Evolutionary conservation across 257 asterid species (phyloP), one percentile per base, ranked within the genome.

Genomic region (Fraxinus quadrangulata): DNA sequence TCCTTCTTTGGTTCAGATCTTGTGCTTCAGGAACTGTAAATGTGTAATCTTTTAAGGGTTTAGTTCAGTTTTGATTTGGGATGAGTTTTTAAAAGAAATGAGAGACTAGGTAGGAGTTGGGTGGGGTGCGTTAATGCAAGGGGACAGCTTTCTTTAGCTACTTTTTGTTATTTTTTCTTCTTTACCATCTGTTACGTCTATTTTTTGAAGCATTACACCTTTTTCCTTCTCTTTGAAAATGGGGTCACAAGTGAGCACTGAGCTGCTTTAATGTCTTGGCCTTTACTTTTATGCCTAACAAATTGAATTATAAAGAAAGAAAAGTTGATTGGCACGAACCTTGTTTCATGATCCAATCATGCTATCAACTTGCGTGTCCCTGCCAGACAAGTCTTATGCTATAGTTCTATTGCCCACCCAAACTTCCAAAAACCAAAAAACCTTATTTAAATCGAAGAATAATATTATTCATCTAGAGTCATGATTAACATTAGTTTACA

Each of bases 341-440:
- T 78, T 87, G 95, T 89, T 88, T 88, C 91, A 87, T 89, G 85
- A 88, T 87, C 90, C 87, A 82, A 89, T 89, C 96, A 89, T 92
- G 78, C 81, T 74, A 76, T 77, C 85, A 72, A 81, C 87, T 86
- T 81, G 93, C 83, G 91, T 81, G 84, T 86, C 86, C 85, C 69
- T 78, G 89, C 88, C 92, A 92, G 91, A 81, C 85, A 77, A 56
- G 80, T 78, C 30, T 69, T 84, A 28, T 80, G 72, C 78, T 72
- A 72, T 80, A 75, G 54, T 68, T 67, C 80, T 67, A 39, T 65
- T 77, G 75, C 28, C 80, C 75, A 65, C 78, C 74, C 72, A 78
- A 72, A 75, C 81, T 78, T 73, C 39, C 88, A 82, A 72, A 83
- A 39, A 71, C 89, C 81, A 17, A 85, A 79, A 77, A 65, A 72